Conservation (phyloP, 495 filamentous ascomycete species). For the Lasiosphaeria hispida region DNA sequence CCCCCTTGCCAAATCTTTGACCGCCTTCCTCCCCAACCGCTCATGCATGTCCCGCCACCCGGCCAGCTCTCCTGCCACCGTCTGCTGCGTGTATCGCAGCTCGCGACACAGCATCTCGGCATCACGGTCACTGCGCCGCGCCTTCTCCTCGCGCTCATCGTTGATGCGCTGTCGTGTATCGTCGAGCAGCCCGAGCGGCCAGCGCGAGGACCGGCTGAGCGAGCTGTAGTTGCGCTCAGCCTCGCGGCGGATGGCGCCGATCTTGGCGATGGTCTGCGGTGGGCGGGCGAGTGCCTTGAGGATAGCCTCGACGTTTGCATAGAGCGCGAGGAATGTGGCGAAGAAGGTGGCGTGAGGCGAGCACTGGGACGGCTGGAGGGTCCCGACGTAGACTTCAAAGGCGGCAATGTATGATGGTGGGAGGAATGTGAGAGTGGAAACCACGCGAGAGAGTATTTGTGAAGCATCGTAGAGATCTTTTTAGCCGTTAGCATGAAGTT, state of each 20-base stretch:
- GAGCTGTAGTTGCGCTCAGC: conserved; percentile 74
- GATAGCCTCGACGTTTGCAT: conserved; percentile 76
- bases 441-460: conserved; percentile 52
- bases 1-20: conserved; percentile 70
- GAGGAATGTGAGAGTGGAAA: conserved; percentile 64
- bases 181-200: conserved; percentile 82
- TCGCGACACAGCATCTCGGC: conserved; percentile 68
- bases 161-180: conserved; percentile 79
- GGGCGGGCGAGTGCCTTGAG: conserved; percentile 80
- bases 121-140: conserved; percentile 61
- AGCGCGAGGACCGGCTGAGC: conserved; percentile 67
- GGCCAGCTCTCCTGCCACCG: conserved; percentile 85
- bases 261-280: conserved; percentile 67
- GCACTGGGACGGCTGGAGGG: conserved; percentile 64
- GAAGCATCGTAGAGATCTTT: conserved; percentile 69
- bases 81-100: conserved; percentile 86
- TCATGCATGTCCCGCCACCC: conserved; percentile 90
- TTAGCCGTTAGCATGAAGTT: background rate
- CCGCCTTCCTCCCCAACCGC: conserved; percentile 67
- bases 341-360: conserved; percentile 74
- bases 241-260: conserved; percentile 60
- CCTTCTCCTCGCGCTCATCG: conserved; percentile 75
- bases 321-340: conserved; percentile 68
- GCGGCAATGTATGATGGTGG: conserved; percentile 66
- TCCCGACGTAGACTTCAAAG: conserved; percentile 66